A percentile compares a stretch with the other conserved stretches of the same genome.
Evolutionary conservation across 768 basidiomycete genomes (phyloP).

Genomic region (Suillus weaverae): DNA sequence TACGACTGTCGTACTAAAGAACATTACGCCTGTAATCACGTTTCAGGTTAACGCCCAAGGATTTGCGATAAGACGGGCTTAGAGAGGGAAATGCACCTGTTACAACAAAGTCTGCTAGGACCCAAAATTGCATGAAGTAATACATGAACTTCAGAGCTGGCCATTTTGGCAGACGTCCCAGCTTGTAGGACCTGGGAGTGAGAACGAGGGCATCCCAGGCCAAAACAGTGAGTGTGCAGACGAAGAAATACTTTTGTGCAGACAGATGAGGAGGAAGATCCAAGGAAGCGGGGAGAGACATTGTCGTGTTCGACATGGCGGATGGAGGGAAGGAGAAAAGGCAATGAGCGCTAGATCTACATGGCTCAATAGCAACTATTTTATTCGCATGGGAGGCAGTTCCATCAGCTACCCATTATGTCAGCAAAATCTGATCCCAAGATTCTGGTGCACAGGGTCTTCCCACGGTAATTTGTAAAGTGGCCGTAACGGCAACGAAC

Average conservation of each 20-base stretch:
- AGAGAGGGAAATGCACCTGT: conserved; percentile 51
- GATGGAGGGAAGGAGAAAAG: background rate
- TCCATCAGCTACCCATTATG: conserved; percentile 23
- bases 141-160: conserved; percentile 76
- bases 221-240: conserved; percentile 86
- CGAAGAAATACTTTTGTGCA: conserved; percentile 88
- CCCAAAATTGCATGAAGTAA: conserved; percentile 71
- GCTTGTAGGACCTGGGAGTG: conserved; percentile 74
- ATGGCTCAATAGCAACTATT: conserved; percentile 3
- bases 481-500: background rate
- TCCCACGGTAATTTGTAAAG: conserved; percentile 4
- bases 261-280: conserved; percentile 74
- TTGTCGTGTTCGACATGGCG: conserved; percentile 18
- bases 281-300: conserved; percentile 62
- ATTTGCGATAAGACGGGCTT: background rate
- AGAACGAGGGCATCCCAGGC: conserved; percentile 90
- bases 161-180: conserved; percentile 64
- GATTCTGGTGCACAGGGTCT: background rate
- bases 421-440: conserved; percentile 5
- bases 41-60: conserved; percentile 8
- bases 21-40: conserved; percentile 61
- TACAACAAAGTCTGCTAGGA: conserved; percentile 77
- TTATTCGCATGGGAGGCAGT: conserved; percentile 19
- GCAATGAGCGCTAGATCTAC: conserved; percentile 4
- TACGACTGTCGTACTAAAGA: conserved; percentile 76